These are phyloP conservation scores for Dipsacomyces acuminosporus DNA, from an alignment of 371 early-diverging fungal species.

Conservation along the genomic window DNA sequence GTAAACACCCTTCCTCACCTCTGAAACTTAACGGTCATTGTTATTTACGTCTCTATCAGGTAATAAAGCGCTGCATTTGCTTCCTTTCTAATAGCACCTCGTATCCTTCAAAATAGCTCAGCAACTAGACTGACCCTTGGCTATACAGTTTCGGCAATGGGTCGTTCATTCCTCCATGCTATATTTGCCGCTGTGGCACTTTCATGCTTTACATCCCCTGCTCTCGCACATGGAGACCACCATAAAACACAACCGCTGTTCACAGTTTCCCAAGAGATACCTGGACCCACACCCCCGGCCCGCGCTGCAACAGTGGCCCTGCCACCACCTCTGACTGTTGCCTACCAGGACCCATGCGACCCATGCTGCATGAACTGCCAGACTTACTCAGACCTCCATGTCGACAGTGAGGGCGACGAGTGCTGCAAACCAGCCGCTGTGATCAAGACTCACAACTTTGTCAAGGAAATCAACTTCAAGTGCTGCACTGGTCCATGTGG, in stretches of 20 bases:
- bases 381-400: constrained; percentile 37
- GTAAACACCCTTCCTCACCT: no score
- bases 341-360: constrained; percentile 42
- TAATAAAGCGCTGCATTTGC: no score
- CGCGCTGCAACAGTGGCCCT: constrained; percentile 23
- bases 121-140: no score
- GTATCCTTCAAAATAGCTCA: no score
- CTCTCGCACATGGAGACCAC: constrained; percentile 8
- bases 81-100: no score
- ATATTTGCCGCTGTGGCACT: constrained; percentile 14
- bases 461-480: constrained; percentile 44
- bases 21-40: no score
- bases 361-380: constrained; percentile 42
- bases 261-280: no score
- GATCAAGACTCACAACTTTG: constrained; percentile 43
- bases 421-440: constrained; percentile 45
- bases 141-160: no score
- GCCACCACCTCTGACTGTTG: constrained; percentile 39
- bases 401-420: constrained; percentile 38
- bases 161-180: constrained; percentile 12
- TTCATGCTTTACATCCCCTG: constrained; percentile 6
- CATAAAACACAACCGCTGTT: no score
- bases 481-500: constrained; percentile 46
- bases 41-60: no score
- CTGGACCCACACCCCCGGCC: neutral